These are phyloP conservation scores for Xylariaceae sp. DNA, from an alignment of 2,329 filamentous ascomycete species.

Conservation along the genomic window DNA sequence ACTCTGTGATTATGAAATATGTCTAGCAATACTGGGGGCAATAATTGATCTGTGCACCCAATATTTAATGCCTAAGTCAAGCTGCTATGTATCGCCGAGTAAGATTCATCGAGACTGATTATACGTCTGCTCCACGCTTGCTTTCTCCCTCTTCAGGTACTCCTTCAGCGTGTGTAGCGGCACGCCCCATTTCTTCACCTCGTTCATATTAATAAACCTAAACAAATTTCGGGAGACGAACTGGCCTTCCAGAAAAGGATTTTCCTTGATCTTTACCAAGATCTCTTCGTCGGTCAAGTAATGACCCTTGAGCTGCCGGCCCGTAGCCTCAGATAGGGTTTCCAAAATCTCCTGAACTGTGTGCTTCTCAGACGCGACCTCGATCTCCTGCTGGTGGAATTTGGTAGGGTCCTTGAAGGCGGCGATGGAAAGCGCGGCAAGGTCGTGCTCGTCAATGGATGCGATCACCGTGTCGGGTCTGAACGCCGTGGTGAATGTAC, in stretches of 20 bases:
- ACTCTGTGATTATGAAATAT: too few species aligned
- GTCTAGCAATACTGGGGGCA: too few species aligned
- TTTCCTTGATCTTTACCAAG: constrained; percentile 41
- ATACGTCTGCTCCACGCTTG: constrained; percentile 30
- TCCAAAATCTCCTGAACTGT: constrained; percentile 45
- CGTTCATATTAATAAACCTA: constrained; percentile 46
- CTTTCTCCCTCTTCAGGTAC: constrained; percentile 52
- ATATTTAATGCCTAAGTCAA: too few species aligned
- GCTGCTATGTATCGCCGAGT: too few species aligned
- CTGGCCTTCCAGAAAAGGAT: constrained; percentile 50
- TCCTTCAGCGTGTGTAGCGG: constrained; percentile 50
- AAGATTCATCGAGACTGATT: neutral
- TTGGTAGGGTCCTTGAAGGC: constrained; percentile 45
- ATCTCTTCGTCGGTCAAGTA: constrained; percentile 52
- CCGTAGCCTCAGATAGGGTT: constrained; percentile 44
- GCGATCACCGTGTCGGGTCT: constrained; percentile 21
- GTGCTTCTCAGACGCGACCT: constrained; percentile 48
- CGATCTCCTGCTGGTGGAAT: constrained; percentile 51
- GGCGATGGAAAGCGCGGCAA: constrained; percentile 28
- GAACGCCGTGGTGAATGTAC: constrained; percentile 25
- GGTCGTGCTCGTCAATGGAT: constrained; percentile 29
- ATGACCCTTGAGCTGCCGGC: constrained; percentile 45
- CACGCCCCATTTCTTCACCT: constrained; percentile 46
- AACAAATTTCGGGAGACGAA: constrained; percentile 44
- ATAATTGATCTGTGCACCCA: too few species aligned